phyloP scores from a whole-genome alignment of 2,329 filamentous ascomycete species.

The Apiospora aurea region DNA sequence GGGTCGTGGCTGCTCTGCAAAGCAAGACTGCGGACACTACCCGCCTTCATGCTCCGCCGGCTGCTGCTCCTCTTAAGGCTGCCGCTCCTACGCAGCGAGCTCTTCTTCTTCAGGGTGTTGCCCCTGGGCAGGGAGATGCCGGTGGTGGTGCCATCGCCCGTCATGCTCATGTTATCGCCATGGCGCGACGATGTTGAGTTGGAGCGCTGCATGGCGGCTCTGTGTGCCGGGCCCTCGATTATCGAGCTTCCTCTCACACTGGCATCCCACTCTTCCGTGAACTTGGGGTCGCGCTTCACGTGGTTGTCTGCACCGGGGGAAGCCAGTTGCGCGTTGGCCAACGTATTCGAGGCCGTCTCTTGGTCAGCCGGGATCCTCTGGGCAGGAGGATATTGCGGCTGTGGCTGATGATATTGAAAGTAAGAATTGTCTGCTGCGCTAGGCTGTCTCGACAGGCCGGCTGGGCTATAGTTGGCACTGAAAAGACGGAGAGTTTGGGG shows the following conservation, averaged over 20 bases:
- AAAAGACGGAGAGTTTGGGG: neutral
- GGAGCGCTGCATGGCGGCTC: slow-evolving; percentile 62
- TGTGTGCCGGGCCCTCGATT: slow-evolving; percentile 54
- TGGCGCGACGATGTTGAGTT: slow-evolving; percentile 63
- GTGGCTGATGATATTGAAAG: slow-evolving; percentile 40
- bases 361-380: slow-evolving; percentile 37
- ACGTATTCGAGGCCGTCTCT: slow-evolving; percentile 46
- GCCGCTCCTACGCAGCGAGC: slow-evolving; percentile 74
- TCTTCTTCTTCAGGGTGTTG: slow-evolving; percentile 90
- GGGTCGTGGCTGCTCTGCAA: slow-evolving; percentile 73
- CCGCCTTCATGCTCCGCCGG: slow-evolving; percentile 81
- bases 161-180: slow-evolving; percentile 47
- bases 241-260: slow-evolving; percentile 72
- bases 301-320: slow-evolving; percentile 36
- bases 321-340: slow-evolving; percentile 44
- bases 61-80: slow-evolving; percentile 84
- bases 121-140: slow-evolving; percentile 50
- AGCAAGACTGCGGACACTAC: slow-evolving; percentile 83
- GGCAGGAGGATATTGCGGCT: slow-evolving; percentile 29
- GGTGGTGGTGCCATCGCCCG: slow-evolving; percentile 45
- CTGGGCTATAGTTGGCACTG: slow-evolving; percentile 14
- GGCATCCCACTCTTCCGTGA: slow-evolving; percentile 76
- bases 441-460: neutral
- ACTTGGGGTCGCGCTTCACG: slow-evolving; percentile 54
- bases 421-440: slow-evolving; percentile 18